Conservation (phyloP, 2,329 filamentous ascomycete genomes). For the Ceratocystis huliohia region DNA sequence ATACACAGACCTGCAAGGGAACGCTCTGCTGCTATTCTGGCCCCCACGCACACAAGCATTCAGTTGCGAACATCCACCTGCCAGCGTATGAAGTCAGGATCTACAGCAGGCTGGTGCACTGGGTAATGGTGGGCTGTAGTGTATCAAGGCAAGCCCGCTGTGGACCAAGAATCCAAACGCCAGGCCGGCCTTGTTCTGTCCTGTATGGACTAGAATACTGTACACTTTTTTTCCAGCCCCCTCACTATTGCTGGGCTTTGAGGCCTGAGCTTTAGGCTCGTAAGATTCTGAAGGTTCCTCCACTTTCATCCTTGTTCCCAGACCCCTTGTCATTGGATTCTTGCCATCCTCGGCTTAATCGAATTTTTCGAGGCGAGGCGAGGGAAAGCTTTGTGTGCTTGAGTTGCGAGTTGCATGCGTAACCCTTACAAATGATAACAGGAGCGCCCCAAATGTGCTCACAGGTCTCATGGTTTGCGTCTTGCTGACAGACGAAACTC, state of each 20-base stretch:
- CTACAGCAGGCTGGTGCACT: constrained; percentile 2
- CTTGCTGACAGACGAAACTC: too few relatives aligned
- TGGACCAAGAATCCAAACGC: not conserved
- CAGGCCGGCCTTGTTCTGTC: not conserved
- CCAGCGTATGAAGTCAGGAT: too few relatives aligned
- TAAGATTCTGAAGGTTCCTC: too few relatives aligned
- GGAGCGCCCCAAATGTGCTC: too few relatives aligned
- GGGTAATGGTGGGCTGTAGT: not conserved
- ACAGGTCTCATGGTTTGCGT: too few relatives aligned
- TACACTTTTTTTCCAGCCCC: not conserved
- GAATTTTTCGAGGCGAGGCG: not conserved
- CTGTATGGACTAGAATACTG: not conserved
- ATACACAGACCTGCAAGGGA: not conserved
- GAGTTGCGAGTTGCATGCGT: not conserved
- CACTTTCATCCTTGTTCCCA: not conserved
- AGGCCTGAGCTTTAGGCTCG: too few relatives aligned
- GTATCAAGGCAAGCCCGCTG: not conserved
- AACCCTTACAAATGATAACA: not conserved
- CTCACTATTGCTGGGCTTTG: not conserved
- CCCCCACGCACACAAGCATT: not conserved
- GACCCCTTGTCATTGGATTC: not conserved
- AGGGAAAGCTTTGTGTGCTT: not conserved
- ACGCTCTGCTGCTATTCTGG: not conserved
- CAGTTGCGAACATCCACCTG: too few relatives aligned
- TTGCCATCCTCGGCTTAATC: not conserved